A percentile compares a stretch with the other conserved stretches of the same genome.
These are phyloP conservation scores for Termitomyces sp. DNA, from an alignment of 768 basidiomycete genomes.

Conservation along the genomic window DNA sequence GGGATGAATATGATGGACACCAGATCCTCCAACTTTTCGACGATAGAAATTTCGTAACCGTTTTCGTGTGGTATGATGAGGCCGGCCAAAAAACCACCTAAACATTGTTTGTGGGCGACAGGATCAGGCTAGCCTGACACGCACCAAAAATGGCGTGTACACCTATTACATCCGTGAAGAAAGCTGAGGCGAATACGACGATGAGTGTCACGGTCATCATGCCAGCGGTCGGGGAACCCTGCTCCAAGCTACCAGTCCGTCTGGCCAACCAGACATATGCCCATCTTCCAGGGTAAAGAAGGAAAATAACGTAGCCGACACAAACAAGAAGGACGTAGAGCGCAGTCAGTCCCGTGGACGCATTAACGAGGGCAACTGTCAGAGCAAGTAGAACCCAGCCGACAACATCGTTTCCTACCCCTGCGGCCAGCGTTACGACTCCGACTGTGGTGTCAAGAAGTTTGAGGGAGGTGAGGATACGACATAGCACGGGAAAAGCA, in stretches of 20 bases:
- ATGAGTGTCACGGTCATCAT: slow-evolving; percentile 83
- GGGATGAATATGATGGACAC: slow-evolving; percentile 73
- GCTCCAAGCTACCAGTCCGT: slow-evolving; percentile 68
- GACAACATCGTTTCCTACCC: slow-evolving; percentile 73
- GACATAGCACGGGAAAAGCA: slow-evolving; percentile 78
- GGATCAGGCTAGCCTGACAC: not conserved
- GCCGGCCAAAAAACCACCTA: slow-evolving; percentile 80
- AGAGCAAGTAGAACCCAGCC: slow-evolving; percentile 86
- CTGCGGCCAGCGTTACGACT: slow-evolving; percentile 75
- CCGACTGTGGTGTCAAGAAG: slow-evolving; percentile 86
- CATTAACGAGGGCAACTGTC: slow-evolving; percentile 81
- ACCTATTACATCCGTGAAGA: slow-evolving; percentile 86
- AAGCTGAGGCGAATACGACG: slow-evolving; percentile 69
- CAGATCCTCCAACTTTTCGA: slow-evolving; percentile 88
- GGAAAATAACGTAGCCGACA: slow-evolving; percentile 60
- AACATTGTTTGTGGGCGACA: slow-evolving; percentile 3
- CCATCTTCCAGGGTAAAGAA: slow-evolving; percentile 63
- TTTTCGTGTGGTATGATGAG: slow-evolving; percentile 81
- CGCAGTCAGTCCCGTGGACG: slow-evolving; percentile 67
- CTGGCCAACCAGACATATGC: slow-evolving; percentile 64
- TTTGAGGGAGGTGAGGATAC: slow-evolving; percentile 80
- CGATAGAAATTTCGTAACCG: slow-evolving; percentile 74
- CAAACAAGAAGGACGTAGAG: slow-evolving; percentile 75
- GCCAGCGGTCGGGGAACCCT: slow-evolving; percentile 62
- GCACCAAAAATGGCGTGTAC: slow-evolving; percentile 66